Base-by-base conservation (phyloP, 2,329 filamentous ascomycete species). In the Neonectria faginata region DNA sequence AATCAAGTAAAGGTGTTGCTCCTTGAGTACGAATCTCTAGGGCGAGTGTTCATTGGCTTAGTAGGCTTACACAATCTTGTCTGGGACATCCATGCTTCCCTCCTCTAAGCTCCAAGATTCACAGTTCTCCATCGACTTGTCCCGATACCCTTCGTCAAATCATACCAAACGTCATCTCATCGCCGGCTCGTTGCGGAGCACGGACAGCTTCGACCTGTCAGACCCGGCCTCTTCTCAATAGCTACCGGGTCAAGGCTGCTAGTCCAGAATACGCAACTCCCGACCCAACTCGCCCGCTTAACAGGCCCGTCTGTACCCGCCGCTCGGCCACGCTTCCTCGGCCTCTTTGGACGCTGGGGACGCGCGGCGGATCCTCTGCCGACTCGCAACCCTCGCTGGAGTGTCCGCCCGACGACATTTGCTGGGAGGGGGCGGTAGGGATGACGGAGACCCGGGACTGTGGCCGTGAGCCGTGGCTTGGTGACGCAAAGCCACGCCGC, bases 361-460 rank as follows among this genome's bases (percentile, higher is more conserved):
- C 70, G 70, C 70, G 70, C 69, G 59, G 60, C 57, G 60, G 58
- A 57, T 36, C 62, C 63, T 58, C 41, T 57, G 44, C 62, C 60
- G 42, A 48, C 52, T 60, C 45, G 62, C 57, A 70, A 54, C 42
- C 48, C 27, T 52, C 57, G 47, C 56, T 36, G 29, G 27, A 54
- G 57, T 39, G 36, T n/a, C 36, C 36, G 36, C 50, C 50, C 36
- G n/a, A 20, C 18, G 18, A 33, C 50, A 33, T 29, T 29, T 25
- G 33, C 18, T 42, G 48, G 36, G 27, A 20, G 36, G 20, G 25
- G n/a, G n/a, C 9, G 36, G 25, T 29, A 27, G 42, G 45, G 45
- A n/a, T 53, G 27, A 31, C 36, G 8, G 41, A 36, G 27, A 18
- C 39, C 44, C 45, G 14, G 44, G 25, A 50, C 39, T 54, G 41